A percentile compares a stretch with the other conserved stretches of the same genome.
Conservation (phyloP, 495 filamentous ascomycete genomes). For the Daldinia childiae region DNA sequence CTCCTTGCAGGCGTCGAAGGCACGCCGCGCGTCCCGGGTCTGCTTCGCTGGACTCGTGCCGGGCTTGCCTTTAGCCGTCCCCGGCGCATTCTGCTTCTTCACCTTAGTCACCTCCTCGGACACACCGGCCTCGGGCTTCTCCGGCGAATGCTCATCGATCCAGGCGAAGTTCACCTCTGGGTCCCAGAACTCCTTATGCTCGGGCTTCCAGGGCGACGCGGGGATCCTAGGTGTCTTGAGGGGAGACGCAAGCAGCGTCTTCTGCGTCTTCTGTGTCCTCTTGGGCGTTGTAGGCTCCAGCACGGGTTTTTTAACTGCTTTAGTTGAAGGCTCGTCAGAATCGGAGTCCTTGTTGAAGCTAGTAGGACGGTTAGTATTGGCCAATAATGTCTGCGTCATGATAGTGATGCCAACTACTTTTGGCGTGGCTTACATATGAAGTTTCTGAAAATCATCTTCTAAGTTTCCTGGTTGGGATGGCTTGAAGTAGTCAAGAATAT, state of each 20-base stretch:
- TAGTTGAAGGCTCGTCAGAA: constrained; percentile 19
- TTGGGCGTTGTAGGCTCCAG: constrained; percentile 45
- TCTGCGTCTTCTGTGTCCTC: constrained; percentile 40
- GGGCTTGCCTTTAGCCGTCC: constrained; percentile 17
- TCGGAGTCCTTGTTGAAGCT: constrained; percentile 44
- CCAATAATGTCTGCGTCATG: not conserved
- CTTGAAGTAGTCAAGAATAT: constrained; percentile 13
- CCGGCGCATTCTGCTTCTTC: constrained; percentile 26
- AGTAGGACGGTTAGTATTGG: constrained; percentile 21
- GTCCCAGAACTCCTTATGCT: constrained; percentile 83
- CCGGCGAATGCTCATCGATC: constrained; percentile 80
- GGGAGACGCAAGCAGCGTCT: constrained; percentile 48
- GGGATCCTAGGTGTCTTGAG: constrained; percentile 53
- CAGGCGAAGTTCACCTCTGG: constrained; percentile 78
- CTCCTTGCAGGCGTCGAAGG: constrained; percentile 74
- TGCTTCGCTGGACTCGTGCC: constrained; percentile 41
- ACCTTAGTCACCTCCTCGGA: not conserved
- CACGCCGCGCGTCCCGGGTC: constrained; percentile 59
- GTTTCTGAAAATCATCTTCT: constrained; percentile 45
- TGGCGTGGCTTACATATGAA: constrained; percentile 40
- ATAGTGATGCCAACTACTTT: not conserved
- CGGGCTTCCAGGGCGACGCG: constrained; percentile 65
- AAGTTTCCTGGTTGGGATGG: constrained; percentile 28
- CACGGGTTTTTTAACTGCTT: constrained; percentile 30
- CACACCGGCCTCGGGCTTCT: not conserved